These are phyloP conservation scores for Ogataea trehaloabstinens DNA, from an alignment of 805 yeast species.

Conservation along the genomic window DNA sequence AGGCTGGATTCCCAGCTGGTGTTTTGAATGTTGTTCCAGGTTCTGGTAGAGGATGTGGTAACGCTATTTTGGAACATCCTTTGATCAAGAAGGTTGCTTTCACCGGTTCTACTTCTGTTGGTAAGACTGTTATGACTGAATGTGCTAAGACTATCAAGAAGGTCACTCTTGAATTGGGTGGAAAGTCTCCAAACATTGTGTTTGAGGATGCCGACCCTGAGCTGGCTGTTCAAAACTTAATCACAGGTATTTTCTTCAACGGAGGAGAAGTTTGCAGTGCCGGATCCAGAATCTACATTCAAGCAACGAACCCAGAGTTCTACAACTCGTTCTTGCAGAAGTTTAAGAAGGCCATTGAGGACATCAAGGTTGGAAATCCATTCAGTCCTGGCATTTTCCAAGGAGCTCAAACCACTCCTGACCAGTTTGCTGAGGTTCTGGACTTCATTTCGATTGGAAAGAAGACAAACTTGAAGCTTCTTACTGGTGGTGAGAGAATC, in stretches of 20 bases:
- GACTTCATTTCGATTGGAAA: constrained; percentile 63
- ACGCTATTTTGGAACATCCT: constrained; percentile 73
- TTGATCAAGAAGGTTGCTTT: constrained; percentile 87
- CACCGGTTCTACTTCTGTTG: constrained; percentile 91
- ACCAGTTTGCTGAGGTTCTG: constrained; percentile 64
- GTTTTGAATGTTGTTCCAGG: constrained; percentile 87
- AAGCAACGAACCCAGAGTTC: constrained; percentile 49
- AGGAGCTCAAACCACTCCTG: constrained; percentile 73
- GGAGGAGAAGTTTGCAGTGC: constrained; percentile 95
- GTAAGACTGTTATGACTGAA: constrained; percentile 67
- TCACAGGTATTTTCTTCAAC: constrained; percentile 79
- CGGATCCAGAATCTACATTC: constrained; percentile 84
- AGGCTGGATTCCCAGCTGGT: constrained; percentile 92
- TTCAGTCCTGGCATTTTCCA: constrained; percentile 67
- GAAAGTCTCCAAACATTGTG: constrained; percentile 85
- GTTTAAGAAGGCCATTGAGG: constrained; percentile 48
- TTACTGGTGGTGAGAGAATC: constrained; percentile 78
- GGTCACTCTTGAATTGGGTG: constrained; percentile 82
- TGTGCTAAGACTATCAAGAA: constrained; percentile 77
- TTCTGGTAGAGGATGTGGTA: constrained; percentile 81
- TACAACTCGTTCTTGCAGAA: constrained; percentile 64
- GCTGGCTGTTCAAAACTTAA: constrained; percentile 62
- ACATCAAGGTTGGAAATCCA: constrained; percentile 73
- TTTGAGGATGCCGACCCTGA: constrained; percentile 72
- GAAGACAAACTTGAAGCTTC: constrained; percentile 64